Conservation (phyloP, 2,329 filamentous ascomycete species). For the Pyricularia sp. region DNA sequence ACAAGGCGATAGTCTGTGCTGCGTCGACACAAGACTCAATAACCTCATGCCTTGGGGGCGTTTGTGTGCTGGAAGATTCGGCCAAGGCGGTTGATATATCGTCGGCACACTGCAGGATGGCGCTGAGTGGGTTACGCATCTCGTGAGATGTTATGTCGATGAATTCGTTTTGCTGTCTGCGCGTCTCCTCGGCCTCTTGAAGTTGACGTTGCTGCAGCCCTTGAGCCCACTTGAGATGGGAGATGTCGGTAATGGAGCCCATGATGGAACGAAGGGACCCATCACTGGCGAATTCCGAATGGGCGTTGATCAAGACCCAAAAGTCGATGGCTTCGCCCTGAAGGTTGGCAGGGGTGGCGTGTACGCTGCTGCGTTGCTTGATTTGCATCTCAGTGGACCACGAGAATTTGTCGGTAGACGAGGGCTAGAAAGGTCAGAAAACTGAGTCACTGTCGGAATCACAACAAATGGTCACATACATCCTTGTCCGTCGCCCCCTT, state of each 20-base stretch:
- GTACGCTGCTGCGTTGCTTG: slow-evolving; percentile 16
- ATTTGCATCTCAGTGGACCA: slow-evolving; percentile 33
- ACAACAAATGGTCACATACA: background rate
- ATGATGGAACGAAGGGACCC: slow-evolving; percentile 26
- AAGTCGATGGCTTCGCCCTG: slow-evolving; percentile 29
- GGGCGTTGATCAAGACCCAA: slow-evolving; percentile 30
- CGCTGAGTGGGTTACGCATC: slow-evolving; percentile 44
- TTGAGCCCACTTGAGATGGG: slow-evolving; percentile 32
- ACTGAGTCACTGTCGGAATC: background rate
- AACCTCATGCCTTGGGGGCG: slow-evolving; percentile 17
- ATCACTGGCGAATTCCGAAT: slow-evolving; percentile 21
- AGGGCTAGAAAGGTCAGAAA: background rate
- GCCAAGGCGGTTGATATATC: slow-evolving; percentile 30
- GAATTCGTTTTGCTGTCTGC: slow-evolving; percentile 45
- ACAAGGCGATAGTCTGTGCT: slow-evolving; percentile 45
- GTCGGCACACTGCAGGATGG: slow-evolving; percentile 48
- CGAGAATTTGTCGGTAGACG: slow-evolving; percentile 18
- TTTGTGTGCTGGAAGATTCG: slow-evolving; percentile 15
- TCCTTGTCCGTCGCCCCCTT: slow-evolving; percentile 3
- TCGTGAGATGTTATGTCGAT: slow-evolving; percentile 42
- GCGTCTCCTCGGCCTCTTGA: slow-evolving; percentile 25
- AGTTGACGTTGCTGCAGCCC: slow-evolving; percentile 25
- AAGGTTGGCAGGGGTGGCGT: slow-evolving; percentile 19
- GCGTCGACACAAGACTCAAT: slow-evolving; percentile 41
- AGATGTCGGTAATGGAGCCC: slow-evolving; percentile 33